A percentile compares a stretch with the other conserved stretches of the same genome.
These are phyloP conservation scores for Auriscalpium microsporum DNA, from an alignment of 768 basidiomycete genomes.

Conservation along the genomic window DNA sequence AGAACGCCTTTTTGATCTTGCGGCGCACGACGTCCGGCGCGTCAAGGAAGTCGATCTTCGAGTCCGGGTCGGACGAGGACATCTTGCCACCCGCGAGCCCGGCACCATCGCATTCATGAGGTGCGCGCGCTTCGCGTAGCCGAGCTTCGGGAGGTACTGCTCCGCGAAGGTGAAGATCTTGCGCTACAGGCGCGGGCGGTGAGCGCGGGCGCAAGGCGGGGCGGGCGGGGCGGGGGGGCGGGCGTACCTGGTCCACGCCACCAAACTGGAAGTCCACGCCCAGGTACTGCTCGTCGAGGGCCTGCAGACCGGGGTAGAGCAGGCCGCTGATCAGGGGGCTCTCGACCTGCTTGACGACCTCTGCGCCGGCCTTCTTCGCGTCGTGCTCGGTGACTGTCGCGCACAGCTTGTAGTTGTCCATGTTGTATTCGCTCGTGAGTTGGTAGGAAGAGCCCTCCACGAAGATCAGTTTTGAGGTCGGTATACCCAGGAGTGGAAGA, in stretches of 20 bases:
- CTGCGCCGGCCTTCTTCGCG: constrained; percentile 96
- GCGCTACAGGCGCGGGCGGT: constrained; percentile 39
- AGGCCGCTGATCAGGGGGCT: constrained; percentile 85
- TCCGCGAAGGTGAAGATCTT: constrained; percentile 99
- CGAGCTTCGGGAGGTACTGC: constrained; percentile 86
- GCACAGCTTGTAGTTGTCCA: constrained; percentile 90
- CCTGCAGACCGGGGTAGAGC: constrained; percentile 93
- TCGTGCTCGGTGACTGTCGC: constrained; percentile 93
- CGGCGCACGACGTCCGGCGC: constrained; percentile 70
- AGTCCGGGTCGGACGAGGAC: constrained; percentile 96
- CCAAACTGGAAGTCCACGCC: constrained; percentile 97
- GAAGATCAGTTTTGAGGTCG: constrained; percentile 74
- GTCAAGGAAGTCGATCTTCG: constrained; percentile 97
- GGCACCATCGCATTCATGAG: constrained; percentile 99
- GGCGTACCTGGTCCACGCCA: constrained; percentile 85
- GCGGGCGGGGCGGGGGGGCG: not conserved
- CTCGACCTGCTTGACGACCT: constrained; percentile 97
- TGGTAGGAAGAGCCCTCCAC: constrained; percentile 92
- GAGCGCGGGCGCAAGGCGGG: not conserved
- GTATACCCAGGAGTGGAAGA: constrained; percentile 90
- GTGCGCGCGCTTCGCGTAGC: constrained; percentile 91
- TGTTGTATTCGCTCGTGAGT: constrained; percentile 81
- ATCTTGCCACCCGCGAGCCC: constrained; percentile 90
- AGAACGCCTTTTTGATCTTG: constrained; percentile 90
- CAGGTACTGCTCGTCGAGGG: constrained; percentile 95